A percentile compares a stretch with the other conserved stretches of the same genome.
Conservation (phyloP, 129 eudicot species). For the Scalesia atractyloides region DNA sequence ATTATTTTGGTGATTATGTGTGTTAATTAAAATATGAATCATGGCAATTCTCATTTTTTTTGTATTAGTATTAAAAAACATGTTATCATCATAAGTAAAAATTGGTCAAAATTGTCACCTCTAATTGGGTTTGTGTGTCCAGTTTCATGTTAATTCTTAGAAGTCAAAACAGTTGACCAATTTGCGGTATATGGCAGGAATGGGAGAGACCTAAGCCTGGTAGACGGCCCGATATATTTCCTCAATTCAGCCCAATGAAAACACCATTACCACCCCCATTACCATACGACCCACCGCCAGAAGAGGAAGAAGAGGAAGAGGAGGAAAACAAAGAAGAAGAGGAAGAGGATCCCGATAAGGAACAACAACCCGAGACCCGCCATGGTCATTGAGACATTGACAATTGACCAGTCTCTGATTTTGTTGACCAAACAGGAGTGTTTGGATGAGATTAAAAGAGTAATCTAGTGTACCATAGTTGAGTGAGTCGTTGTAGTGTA, state of each 20-base stretch:
- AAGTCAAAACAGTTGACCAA: neutral
- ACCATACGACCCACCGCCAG: constrained; percentile 64
- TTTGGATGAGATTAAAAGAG: constrained; percentile 1
- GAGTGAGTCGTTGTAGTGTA: constrained; percentile 4
- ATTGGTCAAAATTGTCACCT: too few relatives aligned
- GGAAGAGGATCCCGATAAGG: constrained; percentile 41
- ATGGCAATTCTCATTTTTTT: too few relatives aligned
- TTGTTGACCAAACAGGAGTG: neutral
- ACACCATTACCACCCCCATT: constrained; percentile 81
- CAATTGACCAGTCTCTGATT: neutral
- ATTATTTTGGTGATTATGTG: too few relatives aligned
- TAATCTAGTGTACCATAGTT: constrained; percentile 13
- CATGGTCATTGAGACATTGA: constrained; percentile 10
- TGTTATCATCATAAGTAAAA: too few relatives aligned
- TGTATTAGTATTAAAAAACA: too few relatives aligned
- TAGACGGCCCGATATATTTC: constrained; percentile 77
- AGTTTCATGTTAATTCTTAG: neutral
- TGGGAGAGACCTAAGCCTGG: constrained; percentile 79
- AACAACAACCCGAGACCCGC: constrained; percentile 39
- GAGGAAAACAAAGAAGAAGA: constrained; percentile 53
- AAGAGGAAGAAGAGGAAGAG: constrained; percentile 45
- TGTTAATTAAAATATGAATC: too few relatives aligned
- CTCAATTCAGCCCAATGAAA: constrained; percentile 86
- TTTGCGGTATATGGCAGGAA: constrained; percentile 44
- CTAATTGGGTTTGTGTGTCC: too few relatives aligned